These are phyloP conservation scores for Fusarium tjaetaba DNA, from an alignment of 2,329 filamentous ascomycete genomes.

Conservation along the genomic window DNA sequence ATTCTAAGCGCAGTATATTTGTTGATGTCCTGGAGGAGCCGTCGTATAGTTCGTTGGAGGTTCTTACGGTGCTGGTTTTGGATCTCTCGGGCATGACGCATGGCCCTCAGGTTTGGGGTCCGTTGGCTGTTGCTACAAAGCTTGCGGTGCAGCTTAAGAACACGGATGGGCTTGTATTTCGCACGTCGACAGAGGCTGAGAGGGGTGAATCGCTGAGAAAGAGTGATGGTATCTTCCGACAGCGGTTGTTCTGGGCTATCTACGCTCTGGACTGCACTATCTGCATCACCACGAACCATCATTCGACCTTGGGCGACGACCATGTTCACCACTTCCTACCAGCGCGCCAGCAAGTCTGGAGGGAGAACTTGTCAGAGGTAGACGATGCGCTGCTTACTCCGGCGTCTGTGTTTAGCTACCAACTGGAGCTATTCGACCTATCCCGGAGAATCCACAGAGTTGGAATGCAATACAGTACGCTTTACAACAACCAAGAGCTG, in stretches of 20 bases:
- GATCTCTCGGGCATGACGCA: not conserved
- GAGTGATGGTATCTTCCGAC: not conserved
- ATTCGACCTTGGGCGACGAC: not conserved
- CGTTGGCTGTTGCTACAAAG: not conserved
- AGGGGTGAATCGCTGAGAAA: not conserved
- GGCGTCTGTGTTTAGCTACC: not conserved
- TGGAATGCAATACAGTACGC: not conserved
- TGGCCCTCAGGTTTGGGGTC: not conserved
- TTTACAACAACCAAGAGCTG: not conserved
- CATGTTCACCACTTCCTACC: not conserved
- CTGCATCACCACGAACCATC: not conserved
- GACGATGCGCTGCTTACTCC: not conserved
- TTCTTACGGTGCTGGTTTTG: not conserved
- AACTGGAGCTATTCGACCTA: not conserved
- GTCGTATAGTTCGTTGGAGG: not conserved
- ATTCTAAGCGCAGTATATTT: not conserved
- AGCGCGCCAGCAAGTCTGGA: not conserved
- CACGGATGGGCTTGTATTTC: not conserved
- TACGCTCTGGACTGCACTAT: not conserved
- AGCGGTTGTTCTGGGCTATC: not conserved
- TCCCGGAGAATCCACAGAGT: not conserved
- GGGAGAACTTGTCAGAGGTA: not conserved
- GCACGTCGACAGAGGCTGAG: not conserved
- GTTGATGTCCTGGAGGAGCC: not conserved
- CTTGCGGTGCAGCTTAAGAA: not conserved